phyloP scores from a whole-genome alignment of 2,329 filamentous ascomycete species.

The Penicillium sp. region DNA sequence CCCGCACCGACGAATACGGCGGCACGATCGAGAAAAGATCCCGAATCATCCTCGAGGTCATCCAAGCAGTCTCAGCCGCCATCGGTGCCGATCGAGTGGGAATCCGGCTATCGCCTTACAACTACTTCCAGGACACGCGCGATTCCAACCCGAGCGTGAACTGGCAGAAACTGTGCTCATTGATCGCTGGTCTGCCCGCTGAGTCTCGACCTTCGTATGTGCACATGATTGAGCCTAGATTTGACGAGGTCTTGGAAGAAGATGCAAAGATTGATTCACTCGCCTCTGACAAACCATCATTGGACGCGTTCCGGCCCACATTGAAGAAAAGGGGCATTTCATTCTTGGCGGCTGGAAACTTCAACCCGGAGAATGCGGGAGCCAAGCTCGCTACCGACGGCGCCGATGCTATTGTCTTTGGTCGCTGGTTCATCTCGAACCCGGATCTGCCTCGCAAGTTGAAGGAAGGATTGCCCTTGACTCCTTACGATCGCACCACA shows the following conservation, averaged over 20 bases:
- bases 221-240: conserved; percentile 53
- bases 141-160: conserved; percentile 49
- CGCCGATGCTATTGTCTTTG: conserved; percentile 37
- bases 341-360: conserved; percentile 36
- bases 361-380: conserved; percentile 24
- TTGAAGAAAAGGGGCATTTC: conserved; percentile 43
- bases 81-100: conserved; percentile 52
- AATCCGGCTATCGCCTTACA: conserved; percentile 64
- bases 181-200: conserved; percentile 40
- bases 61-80: conserved; percentile 52
- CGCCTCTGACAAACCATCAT: conserved; percentile 27
- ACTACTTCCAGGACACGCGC: conserved; percentile 58
- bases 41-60: conserved; percentile 56
- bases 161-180: conserved; percentile 49
- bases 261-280: conserved; percentile 47
- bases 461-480: conserved; percentile 38
- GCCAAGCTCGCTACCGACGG: conserved; percentile 20
- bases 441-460: conserved; percentile 46
- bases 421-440: conserved; percentile 46
- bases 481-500: conserved; percentile 40
- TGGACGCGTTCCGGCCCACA: conserved; percentile 46
- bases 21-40: conserved; percentile 54
- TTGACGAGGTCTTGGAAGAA: conserved; percentile 51
- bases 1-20: conserved; percentile 53
- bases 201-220: conserved; percentile 46